Evolutionary conservation across 805 yeast genomes (phyloP), one percentile per base, ranked within the genome.

Genomic region (Cyberlindnera euphorbiiphila): DNA sequence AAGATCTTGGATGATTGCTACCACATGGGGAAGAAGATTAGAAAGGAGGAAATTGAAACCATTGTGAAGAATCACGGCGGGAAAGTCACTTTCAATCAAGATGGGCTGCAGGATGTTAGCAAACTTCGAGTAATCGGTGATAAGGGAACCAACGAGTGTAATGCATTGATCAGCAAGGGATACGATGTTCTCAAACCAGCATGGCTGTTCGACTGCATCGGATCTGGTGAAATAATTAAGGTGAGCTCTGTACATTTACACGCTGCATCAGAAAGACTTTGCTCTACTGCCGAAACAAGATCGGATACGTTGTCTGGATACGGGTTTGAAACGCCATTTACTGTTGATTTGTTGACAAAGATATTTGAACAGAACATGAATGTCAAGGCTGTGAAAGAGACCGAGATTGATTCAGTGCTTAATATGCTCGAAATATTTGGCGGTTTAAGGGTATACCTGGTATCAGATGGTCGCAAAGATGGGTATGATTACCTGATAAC

Each of bases 171-270:
- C 9, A 57, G 62, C n/a, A 41, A 57, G 13, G 83, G 83, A 0
- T 74, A 69, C 47, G 85, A 81, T 50, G 65, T 91, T 0, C 53
- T 87, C 7, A 68, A 60, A 35, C 87, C 94, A 1, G 56, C 61
- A 21, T 91, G 96, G 95, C 55, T 86, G 6, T 64, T 76, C 30
- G 89, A 85, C 46, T 78, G 93, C 48, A 61, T 85, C 3, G 51
- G 56, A 13, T 54, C 63, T 11, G 50, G 56, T 2, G 35, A 49
- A 3, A 31, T 77, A 2, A 57, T 85, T 0, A 69, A 68, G 2
- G 47, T 83, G 6, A 95, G 85, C 47, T 83, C 85, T 1, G 52
- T 57, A 15, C 81, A 85, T 50, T 64, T 81, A 25, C 70, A 72
- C 18, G 49, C 47, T 34, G 74, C 71, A 2, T 64, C 66, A 5